Percentiles rank a stretch among this genome's conserved stretches.
These are phyloP conservation scores for Porpolomopsis calyptriformis DNA, from an alignment of 768 basidiomycete species.

Conservation along the genomic window DNA sequence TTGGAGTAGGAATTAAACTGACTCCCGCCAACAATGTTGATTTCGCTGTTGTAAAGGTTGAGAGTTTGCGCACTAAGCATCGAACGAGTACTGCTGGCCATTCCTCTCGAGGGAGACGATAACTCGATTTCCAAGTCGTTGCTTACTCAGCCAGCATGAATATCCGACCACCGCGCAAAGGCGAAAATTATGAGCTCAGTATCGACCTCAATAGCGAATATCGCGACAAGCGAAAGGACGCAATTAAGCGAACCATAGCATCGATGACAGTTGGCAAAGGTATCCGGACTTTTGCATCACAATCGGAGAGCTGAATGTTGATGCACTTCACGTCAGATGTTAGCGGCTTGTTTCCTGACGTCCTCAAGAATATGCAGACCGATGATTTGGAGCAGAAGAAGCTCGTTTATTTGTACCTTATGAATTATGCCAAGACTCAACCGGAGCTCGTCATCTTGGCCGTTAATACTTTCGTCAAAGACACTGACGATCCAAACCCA, in stretches of 20 bases:
- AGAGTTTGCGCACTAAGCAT: too few relatives aligned
- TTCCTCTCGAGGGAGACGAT: too few relatives aligned
- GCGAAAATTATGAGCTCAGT: slow-evolving; percentile 95
- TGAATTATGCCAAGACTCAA: slow-evolving; percentile 99
- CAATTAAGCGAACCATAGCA: slow-evolving; percentile 94
- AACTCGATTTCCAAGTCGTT: too few relatives aligned
- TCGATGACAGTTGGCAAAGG: slow-evolving; percentile 99
- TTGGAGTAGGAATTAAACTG: too few relatives aligned
- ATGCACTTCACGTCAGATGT: slow-evolving; percentile 44
- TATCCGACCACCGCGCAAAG: slow-evolving; percentile 57
- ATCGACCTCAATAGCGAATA: slow-evolving; percentile 97
- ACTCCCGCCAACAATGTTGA: too few relatives aligned
- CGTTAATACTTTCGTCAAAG: slow-evolving; percentile 98
- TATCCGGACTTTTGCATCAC: slow-evolving; percentile 20
- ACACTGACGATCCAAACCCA: slow-evolving; percentile 93
- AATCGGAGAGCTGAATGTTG: slow-evolving; percentile 1
- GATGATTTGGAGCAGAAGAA: slow-evolving; percentile 99
- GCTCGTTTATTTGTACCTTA: slow-evolving; percentile 96
- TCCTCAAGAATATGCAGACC: slow-evolving; percentile 99
- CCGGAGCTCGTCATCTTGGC: slow-evolving; percentile 98
- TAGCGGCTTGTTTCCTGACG: slow-evolving; percentile 93
- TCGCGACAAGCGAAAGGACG: slow-evolving; percentile 92
- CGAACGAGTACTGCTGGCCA: too few relatives aligned
- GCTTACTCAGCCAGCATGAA: too few relatives aligned
- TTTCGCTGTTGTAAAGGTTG: too few relatives aligned